Base-by-base conservation (phyloP, 192 early-diverging fungal species). In the Linnemannia elongata region DNA sequence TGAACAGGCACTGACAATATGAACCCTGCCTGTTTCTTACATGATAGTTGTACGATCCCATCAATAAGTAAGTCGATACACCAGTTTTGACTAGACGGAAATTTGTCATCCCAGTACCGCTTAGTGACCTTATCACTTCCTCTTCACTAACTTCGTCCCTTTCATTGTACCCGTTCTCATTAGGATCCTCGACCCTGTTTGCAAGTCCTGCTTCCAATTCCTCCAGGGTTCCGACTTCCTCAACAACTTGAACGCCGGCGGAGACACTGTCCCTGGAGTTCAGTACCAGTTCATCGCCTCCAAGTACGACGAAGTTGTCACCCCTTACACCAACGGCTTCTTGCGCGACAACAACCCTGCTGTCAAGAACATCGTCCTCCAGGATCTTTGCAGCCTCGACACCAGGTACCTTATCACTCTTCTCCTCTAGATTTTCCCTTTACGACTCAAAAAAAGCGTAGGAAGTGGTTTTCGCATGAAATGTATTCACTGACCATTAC, bases 261-360 rank as follows among this genome's bases (percentile, higher is more conserved):
- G 75, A 22, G 77, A 78, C 45, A 71, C 77, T 4, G 68, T 78
- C 45, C 77, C 77, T 7, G 68, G 68, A 47, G 77, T 78, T 6
- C 66, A 78, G 45, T 78, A 78, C 45, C 77, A 70, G 41, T 47
- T 70, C 30, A 45, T 78, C 4, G 77, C 24, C 45, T 49, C 77
- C 1, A 78, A 49, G 17, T 54, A 17, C 1, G 76, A 77, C 27
- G 57, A 54, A 22, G 47, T 78, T 13, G 55, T 78, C 33, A 78
- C 77, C 12, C 77, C 77, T 54, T 78, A 78, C 22, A 71, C 77
- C 30, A 66, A 42, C 45, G 63, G 60, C 15, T 78, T 69, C 42
- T 22, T 78, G 66, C 39, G 33, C 3, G 77, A 70, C 33, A 47
- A 52, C 24, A 78, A 71, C 36, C 77, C 77, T 10, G 17, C 47